Conservation (phyloP, 108 stramenopile species). For the Cyclostephanos invisitatus region DNA sequence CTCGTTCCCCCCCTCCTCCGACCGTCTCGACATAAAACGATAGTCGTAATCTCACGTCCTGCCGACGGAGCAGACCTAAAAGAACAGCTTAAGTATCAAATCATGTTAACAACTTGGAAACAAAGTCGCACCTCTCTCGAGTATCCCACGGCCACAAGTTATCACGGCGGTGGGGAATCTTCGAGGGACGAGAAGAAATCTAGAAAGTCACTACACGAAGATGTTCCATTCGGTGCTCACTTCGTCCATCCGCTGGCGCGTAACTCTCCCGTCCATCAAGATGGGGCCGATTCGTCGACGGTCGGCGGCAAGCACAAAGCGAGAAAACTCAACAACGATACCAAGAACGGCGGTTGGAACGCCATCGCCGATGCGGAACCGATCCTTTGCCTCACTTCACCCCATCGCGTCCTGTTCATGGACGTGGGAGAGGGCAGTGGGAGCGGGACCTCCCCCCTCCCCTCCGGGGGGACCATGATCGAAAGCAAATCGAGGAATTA, state of each 20-base stretch:
- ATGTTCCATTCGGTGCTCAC: conserved; percentile 23
- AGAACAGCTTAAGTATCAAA: neutral
- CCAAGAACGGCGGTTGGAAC: neutral
- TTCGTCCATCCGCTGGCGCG: conserved; percentile 28
- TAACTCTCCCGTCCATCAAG: conserved; percentile 11
- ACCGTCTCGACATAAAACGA: neutral
- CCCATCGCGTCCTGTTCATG: conserved; percentile 39
- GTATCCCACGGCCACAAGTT: conserved; percentile 8
- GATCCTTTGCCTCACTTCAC: conserved; percentile 41
- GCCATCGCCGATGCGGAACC: conserved; percentile 21
- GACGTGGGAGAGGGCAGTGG: conserved; percentile 8
- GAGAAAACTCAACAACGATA: conserved; percentile 27
- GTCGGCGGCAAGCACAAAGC: conserved; percentile 12
- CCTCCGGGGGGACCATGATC: conserved; percentile 3
- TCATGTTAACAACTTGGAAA: conserved; percentile 47
- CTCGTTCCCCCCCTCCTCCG: neutral
- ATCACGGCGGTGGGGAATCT: conserved; percentile 4
- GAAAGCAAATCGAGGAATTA: conserved; percentile 49
- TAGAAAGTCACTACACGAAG: conserved; percentile 3
- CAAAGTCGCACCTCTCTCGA: conserved; percentile 40
- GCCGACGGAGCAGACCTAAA: too few species aligned
- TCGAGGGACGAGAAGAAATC: conserved; percentile 19
- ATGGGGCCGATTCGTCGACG: conserved; percentile 27
- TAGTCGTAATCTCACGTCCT: neutral
- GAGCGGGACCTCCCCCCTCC: too few species aligned